Conservation (phyloP, 2,329 filamentous ascomycete species). For the Cladosporium sp. region DNA sequence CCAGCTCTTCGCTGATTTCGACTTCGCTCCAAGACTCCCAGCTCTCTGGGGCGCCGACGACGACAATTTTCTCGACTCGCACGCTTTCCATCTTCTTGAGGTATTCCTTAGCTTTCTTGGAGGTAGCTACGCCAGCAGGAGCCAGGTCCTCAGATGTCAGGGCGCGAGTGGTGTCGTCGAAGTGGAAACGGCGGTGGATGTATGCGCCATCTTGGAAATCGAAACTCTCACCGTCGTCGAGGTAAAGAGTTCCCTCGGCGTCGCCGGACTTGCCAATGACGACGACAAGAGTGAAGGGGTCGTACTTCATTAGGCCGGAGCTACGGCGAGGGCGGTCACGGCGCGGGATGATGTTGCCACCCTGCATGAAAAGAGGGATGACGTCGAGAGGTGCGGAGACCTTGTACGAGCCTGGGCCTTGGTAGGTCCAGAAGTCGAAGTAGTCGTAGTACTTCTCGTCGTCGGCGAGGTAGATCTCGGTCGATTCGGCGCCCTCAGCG, state of each 20-base stretch:
- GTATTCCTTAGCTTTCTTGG: constrained; percentile 65
- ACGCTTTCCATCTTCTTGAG: constrained; percentile 74
- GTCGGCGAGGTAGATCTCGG: constrained; percentile 83
- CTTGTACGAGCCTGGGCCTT: constrained; percentile 66
- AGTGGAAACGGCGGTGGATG: constrained; percentile 76
- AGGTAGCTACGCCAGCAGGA: constrained; percentile 41
- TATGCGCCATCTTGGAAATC: constrained; percentile 81
- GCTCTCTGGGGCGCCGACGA: constrained; percentile 70
- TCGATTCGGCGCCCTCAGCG: constrained; percentile 65
- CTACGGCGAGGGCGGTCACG: constrained; percentile 84
- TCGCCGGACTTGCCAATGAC: constrained; percentile 62
- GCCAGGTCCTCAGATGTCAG: constrained; percentile 67
- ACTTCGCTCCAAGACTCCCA: constrained; percentile 65
- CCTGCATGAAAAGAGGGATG: constrained; percentile 86
- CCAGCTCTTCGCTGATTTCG: constrained; percentile 58
- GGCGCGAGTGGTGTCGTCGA: constrained; percentile 49
- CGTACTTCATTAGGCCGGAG: constrained; percentile 82
- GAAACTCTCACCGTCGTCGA: constrained; percentile 91
- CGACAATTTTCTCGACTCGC: constrained; percentile 73
- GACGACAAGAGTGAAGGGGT: constrained; percentile 90
- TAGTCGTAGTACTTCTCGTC: constrained; percentile 92
- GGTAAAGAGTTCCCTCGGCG: constrained; percentile 78
- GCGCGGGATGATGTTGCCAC: constrained; percentile 85
- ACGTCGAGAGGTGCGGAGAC: constrained; percentile 76
- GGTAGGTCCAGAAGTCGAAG: constrained; percentile 76